A percentile compares a stretch with the other conserved stretches of the same genome.
These are phyloP conservation scores for Yarrowia sp. DNA, from an alignment of 805 yeast species.

Conservation along the genomic window DNA sequence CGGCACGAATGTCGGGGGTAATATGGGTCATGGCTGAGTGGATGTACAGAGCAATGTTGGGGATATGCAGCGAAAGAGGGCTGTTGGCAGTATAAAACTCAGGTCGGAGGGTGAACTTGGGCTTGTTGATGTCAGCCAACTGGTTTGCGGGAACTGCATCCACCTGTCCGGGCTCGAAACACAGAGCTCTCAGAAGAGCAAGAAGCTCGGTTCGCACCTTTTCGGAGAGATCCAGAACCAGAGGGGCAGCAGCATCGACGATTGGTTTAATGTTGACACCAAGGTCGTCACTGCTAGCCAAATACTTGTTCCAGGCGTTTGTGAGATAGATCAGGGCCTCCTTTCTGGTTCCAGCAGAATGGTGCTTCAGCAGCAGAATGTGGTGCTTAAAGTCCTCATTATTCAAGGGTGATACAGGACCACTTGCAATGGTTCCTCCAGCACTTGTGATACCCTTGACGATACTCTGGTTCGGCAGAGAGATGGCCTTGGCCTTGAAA, in stretches of 20 bases:
- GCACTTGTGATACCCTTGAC: conserved; percentile 30
- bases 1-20: conserved; percentile 73
- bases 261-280: conserved; percentile 64
- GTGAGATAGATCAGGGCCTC: conserved; percentile 66
- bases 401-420: conserved; percentile 30
- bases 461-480: conserved; percentile 57
- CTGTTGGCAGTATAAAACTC: conserved; percentile 32
- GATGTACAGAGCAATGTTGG: conserved; percentile 64
- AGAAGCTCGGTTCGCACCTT: conserved; percentile 67
- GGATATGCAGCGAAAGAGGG: conserved; percentile 51
- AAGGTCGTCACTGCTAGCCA: conserved; percentile 59
- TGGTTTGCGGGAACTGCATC: conserved; percentile 22
- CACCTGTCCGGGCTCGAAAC: conserved; percentile 39
- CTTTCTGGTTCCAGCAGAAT: conserved; percentile 70
- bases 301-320: conserved; percentile 29
- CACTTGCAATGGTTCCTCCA: neutral
- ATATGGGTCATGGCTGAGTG: conserved; percentile 96
- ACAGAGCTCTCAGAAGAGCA: conserved; percentile 51
- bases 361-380: conserved; percentile 76
- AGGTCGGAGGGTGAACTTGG: conserved; percentile 24
- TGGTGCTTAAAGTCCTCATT: conserved; percentile 56
- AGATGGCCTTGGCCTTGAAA: conserved; percentile 70
- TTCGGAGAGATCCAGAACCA: conserved; percentile 69
- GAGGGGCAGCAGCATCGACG: conserved; percentile 63
- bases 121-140: conserved; percentile 13